Base-by-base conservation (phyloP, 495 filamentous ascomycete species). In the Xylaria venustula region DNA sequence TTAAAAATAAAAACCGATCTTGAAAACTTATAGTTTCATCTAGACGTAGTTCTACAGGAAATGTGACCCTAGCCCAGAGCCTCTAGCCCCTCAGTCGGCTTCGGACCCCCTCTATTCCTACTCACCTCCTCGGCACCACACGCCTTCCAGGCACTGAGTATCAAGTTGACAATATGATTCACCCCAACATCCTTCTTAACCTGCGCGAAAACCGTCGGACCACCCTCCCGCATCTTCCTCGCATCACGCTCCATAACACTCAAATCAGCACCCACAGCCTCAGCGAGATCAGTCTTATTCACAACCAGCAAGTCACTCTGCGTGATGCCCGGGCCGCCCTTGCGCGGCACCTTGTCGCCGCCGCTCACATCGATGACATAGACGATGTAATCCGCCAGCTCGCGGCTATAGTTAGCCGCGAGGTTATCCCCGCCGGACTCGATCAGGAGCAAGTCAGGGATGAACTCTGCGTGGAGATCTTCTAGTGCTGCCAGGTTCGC, bases 331-430 rank as follows among this genome's bases (percentile, higher is more conserved):
- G 94, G 94, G 5, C 94, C 94, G 22, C 95, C 94, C 79, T 98
- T 98, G 7, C 95, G 77, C 0, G 94, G 94, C 47, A 98, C 87
- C 79, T 98, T 98, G 71, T 98, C 94, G 3, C 94, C 94, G n/a
- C 94, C 94, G 49, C 85, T 87, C 8, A 98, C 94, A 74, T 98
- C 94, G 64, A 98, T 98, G 22, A 98, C 94, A 71, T 98, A 98
- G 72, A 98, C 85, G 71, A 98, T 98, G 72, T 88, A 98, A 73
- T 98, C 94, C 2, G 95, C 94, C 60, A 98, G 76, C 75, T 98
- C 94, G 46, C 94, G 80, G 42, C 82, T 87, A 78, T 98, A 98
- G 79, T 98, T 98, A 9, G 94, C 95, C 0, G 94, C 94, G 0
- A 98, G 84, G 71, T 98, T 98, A 68, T 98, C 94, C 45, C 94